Percentiles rank a stretch among this genome's conserved stretches.
Evolutionary conservation across 2,329 filamentous ascomycete genomes (phyloP).

Genomic region (Aspergillus pseudotamarii): DNA sequence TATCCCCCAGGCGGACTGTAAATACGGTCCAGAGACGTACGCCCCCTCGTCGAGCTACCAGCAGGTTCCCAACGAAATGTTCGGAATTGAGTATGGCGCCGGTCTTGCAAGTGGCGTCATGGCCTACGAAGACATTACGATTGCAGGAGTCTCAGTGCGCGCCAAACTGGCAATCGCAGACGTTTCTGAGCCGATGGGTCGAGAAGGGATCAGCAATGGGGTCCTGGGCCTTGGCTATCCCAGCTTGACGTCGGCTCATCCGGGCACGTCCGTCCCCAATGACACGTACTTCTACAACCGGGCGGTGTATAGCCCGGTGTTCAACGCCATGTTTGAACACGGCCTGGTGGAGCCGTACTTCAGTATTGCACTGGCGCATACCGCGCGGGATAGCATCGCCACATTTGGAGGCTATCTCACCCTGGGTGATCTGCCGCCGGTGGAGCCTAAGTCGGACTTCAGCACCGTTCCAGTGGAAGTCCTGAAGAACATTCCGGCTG

Average conservation of each 20-base stretch:
- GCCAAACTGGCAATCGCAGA: constrained; percentile 53
- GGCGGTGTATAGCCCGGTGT: constrained; percentile 53
- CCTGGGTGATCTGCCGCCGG: constrained; percentile 53
- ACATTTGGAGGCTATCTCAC: constrained; percentile 49
- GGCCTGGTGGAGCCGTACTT: constrained; percentile 50
- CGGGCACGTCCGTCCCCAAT: constrained; percentile 21
- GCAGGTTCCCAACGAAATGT: constrained; percentile 23
- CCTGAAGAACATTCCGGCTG: constrained; percentile 26
- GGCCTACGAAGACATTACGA: constrained; percentile 26
- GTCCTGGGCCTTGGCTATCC: constrained; percentile 57
- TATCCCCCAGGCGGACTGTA: constrained; percentile 13
- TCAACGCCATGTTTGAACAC: constrained; percentile 53
- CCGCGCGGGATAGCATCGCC: constrained; percentile 22
- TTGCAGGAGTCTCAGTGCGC: constrained; percentile 28
- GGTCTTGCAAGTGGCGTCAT: constrained; percentile 27
- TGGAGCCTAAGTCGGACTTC: constrained; percentile 39
- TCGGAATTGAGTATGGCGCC: constrained; percentile 29
- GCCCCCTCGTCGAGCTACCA: constrained; percentile 16
- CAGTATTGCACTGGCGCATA: constrained; percentile 50
- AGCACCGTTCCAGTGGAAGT: constrained; percentile 41
- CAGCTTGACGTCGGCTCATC: constrained; percentile 48
- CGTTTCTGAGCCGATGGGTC: constrained; percentile 45
- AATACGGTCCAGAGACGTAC: constrained; percentile 31
- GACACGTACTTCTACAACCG: constrained; percentile 26
- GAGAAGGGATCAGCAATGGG: constrained; percentile 50